Evolutionary conservation across 768 basidiomycete species (phyloP), one percentile per base, ranked within the genome.

Genomic region (Auriscalpium vulgare): DNA sequence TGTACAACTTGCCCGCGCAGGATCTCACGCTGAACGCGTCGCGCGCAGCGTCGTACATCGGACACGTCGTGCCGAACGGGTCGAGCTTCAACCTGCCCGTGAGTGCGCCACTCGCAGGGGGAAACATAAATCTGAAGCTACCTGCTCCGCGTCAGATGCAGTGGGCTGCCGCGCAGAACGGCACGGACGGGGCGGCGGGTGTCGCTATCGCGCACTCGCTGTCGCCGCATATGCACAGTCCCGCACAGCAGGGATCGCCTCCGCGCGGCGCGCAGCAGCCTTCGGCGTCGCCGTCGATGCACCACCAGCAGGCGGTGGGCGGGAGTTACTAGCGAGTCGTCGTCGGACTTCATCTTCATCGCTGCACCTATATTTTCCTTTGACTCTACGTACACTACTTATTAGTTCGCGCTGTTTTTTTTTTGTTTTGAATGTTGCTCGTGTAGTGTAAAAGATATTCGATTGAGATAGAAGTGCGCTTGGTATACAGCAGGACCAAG

Each of bases 51-150:
- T 60, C 71, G 10, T 78, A 74, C 52, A 72, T 76, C 60, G 63
- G 60, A 10, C 75, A 76, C 45, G 64, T 71, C 16, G 62, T 66
- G 36, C 62, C 67, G 13, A 74, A 74, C 47, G 71, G 69, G 29
- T 35, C 71, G 16, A 72, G 71, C 55, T 71, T 75, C 61, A 78
- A 76, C 56, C 65, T 76, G 56, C 71, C 59, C 43, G 54, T 61
- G 10, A 56, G 71, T 44, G 59, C 76, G 19, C 59, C 62, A 21
- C 61, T 67, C 11, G 74, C 72, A 57, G 59, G 75, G 57, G 74
- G 71, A 57, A 67, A 78, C 17, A 80, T 81, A 67, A 75, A 73
- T 34, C 43, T 74, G 53, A 77, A 77, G 57, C 67, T 76, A 16
- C 59, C 68, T 13, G 56, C 69, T 0, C 67, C 70, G 40, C 71